Conservation (phyloP, 495 filamentous ascomycete genomes). For the Penicillium ochrochloron region DNA sequence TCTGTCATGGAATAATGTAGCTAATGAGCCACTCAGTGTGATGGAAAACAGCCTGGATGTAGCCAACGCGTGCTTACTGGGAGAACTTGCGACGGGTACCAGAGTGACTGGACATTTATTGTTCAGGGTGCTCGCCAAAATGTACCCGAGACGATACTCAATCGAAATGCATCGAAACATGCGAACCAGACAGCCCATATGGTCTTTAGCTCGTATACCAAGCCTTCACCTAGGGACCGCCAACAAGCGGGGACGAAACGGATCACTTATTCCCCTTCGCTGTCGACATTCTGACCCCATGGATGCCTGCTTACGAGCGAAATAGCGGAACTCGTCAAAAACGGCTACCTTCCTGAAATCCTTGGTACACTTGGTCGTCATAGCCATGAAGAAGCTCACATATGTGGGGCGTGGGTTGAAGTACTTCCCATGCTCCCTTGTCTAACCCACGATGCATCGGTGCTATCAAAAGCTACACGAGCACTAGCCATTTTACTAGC, state of each 20-base stretch:
- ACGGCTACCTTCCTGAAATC: slow-evolving; percentile 21
- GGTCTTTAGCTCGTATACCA: neutral
- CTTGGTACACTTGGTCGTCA: neutral
- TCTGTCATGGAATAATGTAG: neutral
- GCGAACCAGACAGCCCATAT: neutral
- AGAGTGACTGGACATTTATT: slow-evolving; percentile 29
- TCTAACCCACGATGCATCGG: slow-evolving; percentile 4
- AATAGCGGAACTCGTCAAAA: slow-evolving; percentile 11
- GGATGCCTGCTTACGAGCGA: neutral
- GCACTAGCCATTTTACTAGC: slow-evolving; percentile 36
- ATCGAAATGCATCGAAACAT: neutral
- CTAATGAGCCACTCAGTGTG: slow-evolving; percentile 24
- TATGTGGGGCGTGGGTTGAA: slow-evolving; percentile 48
- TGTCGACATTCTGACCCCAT: neutral
- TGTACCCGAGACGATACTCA: neutral
- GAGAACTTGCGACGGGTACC: slow-evolving; percentile 26
- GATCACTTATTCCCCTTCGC: neutral
- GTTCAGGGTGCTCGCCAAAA: neutral
- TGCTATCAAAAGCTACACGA: slow-evolving; percentile 33
- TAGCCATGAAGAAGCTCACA: slow-evolving; percentile 27
- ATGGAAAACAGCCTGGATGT: slow-evolving; percentile 32
- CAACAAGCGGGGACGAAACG: neutral
- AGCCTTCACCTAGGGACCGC: neutral
- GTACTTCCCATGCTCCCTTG: slow-evolving; percentile 34
- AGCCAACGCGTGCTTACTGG: slow-evolving; percentile 29